Conservation (phyloP, 129 eudicot species). For the Flaveria robusta region DNA sequence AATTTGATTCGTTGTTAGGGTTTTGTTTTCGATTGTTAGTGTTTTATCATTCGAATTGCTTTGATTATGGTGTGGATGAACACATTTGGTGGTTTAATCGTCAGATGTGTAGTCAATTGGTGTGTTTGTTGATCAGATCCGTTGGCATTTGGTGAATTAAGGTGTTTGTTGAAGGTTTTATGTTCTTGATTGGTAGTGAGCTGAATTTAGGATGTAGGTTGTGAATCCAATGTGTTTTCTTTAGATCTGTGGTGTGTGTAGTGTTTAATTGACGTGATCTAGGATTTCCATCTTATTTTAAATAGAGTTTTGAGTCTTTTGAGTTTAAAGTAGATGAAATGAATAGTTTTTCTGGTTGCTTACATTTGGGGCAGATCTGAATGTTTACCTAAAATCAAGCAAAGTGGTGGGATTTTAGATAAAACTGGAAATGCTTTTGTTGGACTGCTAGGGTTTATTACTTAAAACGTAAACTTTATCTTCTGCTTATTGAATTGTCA, state of each 20-base stretch:
- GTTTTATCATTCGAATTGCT: background rate
- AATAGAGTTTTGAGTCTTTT: background rate
- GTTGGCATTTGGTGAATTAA: constrained; percentile 14
- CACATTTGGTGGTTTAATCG: background rate
- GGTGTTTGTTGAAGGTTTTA: background rate
- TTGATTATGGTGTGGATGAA: background rate
- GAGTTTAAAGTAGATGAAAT: background rate
- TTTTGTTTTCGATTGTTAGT: background rate
- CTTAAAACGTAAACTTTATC: background rate
- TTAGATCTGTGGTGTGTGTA: constrained; percentile 33
- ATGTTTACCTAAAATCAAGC: background rate
- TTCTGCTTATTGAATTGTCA: background rate
- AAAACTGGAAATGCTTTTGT: background rate
- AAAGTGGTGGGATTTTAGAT: background rate
- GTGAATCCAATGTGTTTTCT: background rate
- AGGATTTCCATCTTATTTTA: background rate
- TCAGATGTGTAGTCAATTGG: background rate
- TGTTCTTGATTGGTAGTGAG: constrained; percentile 7
- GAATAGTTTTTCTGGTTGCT: background rate
- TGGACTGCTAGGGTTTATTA: background rate
- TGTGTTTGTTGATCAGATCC: constrained; percentile 24
- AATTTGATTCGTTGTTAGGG: background rate
- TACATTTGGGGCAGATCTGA: constrained; percentile 29
- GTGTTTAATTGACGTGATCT: constrained; percentile 22
- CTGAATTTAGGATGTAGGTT: constrained; percentile 25